These are phyloP conservation scores for Ogataea salicorniae DNA, from an alignment of 805 yeast species.

Conservation along the genomic window DNA sequence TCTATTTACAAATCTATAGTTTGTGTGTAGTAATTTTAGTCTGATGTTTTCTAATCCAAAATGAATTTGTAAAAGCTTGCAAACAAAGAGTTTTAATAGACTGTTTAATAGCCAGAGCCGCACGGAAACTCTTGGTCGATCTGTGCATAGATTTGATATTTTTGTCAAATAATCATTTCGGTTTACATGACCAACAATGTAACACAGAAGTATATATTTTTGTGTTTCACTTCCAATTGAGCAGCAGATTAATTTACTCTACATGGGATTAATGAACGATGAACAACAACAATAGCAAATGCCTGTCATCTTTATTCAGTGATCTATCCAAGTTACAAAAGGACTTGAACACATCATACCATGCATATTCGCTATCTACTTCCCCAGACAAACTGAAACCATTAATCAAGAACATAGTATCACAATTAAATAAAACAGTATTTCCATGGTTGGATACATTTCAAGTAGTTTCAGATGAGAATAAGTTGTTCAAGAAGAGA, in stretches of 20 bases:
- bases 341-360: constrained; percentile 1
- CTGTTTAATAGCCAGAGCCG: no score
- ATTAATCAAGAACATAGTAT: constrained; percentile 2
- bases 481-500: background rate
- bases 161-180: no score
- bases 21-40: background rate
- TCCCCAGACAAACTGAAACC: constrained; percentile 3
- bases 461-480: background rate
- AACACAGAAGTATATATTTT: no score
- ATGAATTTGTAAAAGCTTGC: background rate
- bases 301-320: background rate
- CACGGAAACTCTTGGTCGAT: no score
- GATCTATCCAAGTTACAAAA: constrained; percentile 5
- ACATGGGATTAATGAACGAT: no score
- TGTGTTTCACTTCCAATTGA: no score
- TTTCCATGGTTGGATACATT: background rate
- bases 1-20: background rate
- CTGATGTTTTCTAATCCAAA: background rate
- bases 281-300: no score
- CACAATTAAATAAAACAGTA: constrained; percentile 2
- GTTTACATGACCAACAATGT: no score
- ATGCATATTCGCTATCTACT: constrained; percentile 6
- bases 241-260: no score
- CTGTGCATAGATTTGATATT: no score
- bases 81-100: background rate